Conservation (phyloP, 495 filamentous ascomycete species). For the Amorphotheca resinae region DNA sequence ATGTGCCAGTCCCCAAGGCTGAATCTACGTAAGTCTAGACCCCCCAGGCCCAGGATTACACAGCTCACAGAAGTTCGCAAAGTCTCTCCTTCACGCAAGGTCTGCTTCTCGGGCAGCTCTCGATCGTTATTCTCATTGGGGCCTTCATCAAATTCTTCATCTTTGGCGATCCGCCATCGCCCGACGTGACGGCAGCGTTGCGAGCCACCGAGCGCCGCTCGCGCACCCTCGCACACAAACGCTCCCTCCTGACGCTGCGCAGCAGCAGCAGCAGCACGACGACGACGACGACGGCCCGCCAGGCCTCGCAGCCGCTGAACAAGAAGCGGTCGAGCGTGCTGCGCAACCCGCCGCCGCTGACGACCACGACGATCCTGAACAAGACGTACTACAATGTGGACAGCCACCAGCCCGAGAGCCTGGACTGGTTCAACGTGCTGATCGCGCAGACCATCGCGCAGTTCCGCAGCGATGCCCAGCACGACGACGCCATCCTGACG, state of each 20-base stretch:
- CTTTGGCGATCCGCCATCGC: slow-evolving; percentile 82
- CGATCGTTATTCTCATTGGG: slow-evolving; percentile 76
- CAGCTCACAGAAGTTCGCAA: slow-evolving; percentile 14
- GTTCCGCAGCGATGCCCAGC: slow-evolving; percentile 76
- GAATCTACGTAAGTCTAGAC: slow-evolving; percentile 34
- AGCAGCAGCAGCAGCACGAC: too few species aligned
- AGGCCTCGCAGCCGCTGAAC: slow-evolving; percentile 31
- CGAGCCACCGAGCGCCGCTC: slow-evolving; percentile 57
- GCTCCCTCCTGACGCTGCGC: slow-evolving; percentile 49
- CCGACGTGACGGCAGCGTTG: slow-evolving; percentile 55
- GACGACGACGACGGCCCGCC: slow-evolving; percentile 17
- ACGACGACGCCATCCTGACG: slow-evolving; percentile 87
- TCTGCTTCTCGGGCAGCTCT: slow-evolving; percentile 85
- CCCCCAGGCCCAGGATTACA: neutral
- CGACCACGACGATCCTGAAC: slow-evolving; percentile 77
- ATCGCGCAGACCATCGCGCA: slow-evolving; percentile 96
- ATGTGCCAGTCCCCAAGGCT: slow-evolving; percentile 30
- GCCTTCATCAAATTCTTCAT: slow-evolving; percentile 99
- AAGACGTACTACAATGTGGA: slow-evolving; percentile 98
- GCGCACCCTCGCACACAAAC: slow-evolving; percentile 50
- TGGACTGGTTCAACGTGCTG: slow-evolving; percentile 99
- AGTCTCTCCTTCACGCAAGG: slow-evolving; percentile 88
- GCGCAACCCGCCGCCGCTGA: slow-evolving; percentile 50
- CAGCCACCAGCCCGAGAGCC: slow-evolving; percentile 91
- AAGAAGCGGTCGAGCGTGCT: slow-evolving; percentile 69